Evolutionary conservation across 306 rosid genomes (phyloP).

Genomic region (Neltuma alba): DNA sequence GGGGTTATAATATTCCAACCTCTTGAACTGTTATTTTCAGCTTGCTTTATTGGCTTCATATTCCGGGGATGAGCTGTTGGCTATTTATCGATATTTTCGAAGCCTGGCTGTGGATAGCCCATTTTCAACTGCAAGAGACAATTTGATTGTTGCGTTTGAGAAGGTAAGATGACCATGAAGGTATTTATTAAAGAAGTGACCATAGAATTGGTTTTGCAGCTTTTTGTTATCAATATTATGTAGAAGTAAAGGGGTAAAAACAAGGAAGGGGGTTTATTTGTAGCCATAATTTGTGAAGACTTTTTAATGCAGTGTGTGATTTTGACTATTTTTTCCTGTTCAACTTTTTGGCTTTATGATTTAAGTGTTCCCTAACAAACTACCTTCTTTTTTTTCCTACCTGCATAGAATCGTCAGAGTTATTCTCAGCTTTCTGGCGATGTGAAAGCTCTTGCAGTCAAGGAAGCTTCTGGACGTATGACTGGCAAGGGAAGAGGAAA

Average conservation of each 20-base stretch:
- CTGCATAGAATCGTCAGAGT: conserved; percentile 74
- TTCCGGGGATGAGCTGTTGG: conserved; percentile 81
- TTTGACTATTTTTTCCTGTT: background rate
- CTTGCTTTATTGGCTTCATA: conserved; percentile 94
- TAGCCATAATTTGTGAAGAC: background rate
- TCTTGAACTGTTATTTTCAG: conserved; percentile 45
- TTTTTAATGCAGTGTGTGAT: background rate
- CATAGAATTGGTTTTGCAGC: background rate
- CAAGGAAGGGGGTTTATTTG: background rate
- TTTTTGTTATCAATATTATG: background rate
- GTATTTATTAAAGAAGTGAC: background rate
- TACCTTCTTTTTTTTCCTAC: background rate
- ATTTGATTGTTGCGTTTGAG: conserved; percentile 92
- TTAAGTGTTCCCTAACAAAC: background rate
- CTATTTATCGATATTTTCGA: conserved; percentile 88
- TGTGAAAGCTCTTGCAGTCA: conserved; percentile 51
- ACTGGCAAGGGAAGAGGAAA: conserved; percentile 74
- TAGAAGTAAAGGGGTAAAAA: background rate
- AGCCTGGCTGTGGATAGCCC: conserved; percentile 90
- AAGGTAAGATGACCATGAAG: conserved; percentile 54
- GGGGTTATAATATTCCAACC: conserved; percentile 12
- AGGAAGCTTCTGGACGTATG: conserved; percentile 60
- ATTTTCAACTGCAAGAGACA: conserved; percentile 89
- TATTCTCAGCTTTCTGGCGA: conserved; percentile 67
- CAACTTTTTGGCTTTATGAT: conserved; percentile 10